Evolutionary conservation across 805 yeast species (phyloP).

Genomic region (Pichia nakasei): DNA sequence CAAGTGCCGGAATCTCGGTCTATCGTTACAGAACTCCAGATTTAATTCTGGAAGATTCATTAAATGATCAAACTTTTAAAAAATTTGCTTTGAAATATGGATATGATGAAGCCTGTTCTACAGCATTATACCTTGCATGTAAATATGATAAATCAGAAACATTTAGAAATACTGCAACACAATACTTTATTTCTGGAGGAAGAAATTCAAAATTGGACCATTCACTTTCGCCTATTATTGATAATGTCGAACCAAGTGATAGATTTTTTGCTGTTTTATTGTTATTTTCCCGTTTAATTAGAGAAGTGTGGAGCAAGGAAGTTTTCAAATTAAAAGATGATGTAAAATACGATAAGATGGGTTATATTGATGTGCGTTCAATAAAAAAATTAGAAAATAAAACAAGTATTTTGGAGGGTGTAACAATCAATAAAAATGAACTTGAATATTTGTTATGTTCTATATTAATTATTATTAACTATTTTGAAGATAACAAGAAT

Average conservation of each 20-base stretch:
- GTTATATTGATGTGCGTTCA: slow-evolving; percentile 30
- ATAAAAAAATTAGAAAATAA: slow-evolving; percentile 33
- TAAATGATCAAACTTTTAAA: slow-evolving; percentile 57
- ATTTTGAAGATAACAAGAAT: slow-evolving; percentile 57
- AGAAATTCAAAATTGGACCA: slow-evolving; percentile 37
- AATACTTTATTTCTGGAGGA: slow-evolving; percentile 46
- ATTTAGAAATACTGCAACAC: slow-evolving; percentile 38
- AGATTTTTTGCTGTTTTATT: slow-evolving; percentile 83
- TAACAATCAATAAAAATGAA: slow-evolving; percentile 39
- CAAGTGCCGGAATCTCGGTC: slow-evolving; percentile 68
- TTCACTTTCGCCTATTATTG: slow-evolving; percentile 37
- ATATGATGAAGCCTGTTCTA: slow-evolving; percentile 80
- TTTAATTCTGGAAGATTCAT: slow-evolving; percentile 54
- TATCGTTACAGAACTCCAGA: slow-evolving; percentile 77
- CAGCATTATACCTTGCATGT: slow-evolving; percentile 78
- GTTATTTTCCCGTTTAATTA: slow-evolving; percentile 66
- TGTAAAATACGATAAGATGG: slow-evolving; percentile 27
- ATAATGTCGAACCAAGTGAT: slow-evolving; percentile 82
- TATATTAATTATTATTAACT: slow-evolving; percentile 57
- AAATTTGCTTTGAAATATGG: slow-evolving; percentile 76
- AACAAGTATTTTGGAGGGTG: slow-evolving; percentile 33
- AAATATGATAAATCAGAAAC: slow-evolving; percentile 53
- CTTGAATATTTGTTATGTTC: slow-evolving; percentile 68
- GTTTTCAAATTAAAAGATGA: slow-evolving; percentile 42
- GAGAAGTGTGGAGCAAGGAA: slow-evolving; percentile 69